Evolutionary conservation across 176 grass and related monocot genomes (phyloP), one percentile per base, ranked within the genome.

Genomic region (Miscanthus lutarioriparius): DNA sequence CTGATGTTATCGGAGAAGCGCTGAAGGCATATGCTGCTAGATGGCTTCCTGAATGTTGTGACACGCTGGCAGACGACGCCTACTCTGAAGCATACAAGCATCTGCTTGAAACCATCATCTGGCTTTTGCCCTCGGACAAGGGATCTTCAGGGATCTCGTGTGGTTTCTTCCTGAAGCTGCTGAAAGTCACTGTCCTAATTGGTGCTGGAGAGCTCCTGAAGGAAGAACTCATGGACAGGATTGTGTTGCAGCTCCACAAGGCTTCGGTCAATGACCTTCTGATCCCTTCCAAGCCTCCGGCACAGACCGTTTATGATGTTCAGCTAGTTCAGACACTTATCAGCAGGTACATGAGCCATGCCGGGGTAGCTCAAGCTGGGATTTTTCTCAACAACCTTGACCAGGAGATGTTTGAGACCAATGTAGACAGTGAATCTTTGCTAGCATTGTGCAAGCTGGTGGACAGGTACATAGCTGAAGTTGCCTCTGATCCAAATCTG

Each of bases 121-220:
- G 86, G 85, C 76, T 99, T 10, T 28, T 99, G 74, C 97, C 97
- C 2, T 83, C 93, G 20, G 91, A 92, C 73, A 91, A 87, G 61
- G 88, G 77, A 37, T 67, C 88, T 15, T 88, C 84, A 2, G 86
- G 90, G 20, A 90, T 83, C 38, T 93, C 92, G 2, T 99, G 92
- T 19, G 79, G 84, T 22, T 99, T 99, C 82, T 88, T 96, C 51
- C 84, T 99, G 25, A 90, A 93, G 38, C 77, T 99, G 49, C 86
- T 99, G 45, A 90, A 90, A 75, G 41, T 85, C 2, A 76, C 89
- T 68, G 80, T 96, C 67, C 40, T 94, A 84, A 83, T 94, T 7
- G 86, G 89, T 58, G 88, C 89, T 16, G 85, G 90, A 1, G 90
- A 92, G 70, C 61, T 80, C 1, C 87, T 88, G 79, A 92, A 88